Evolutionary conservation across 129 eudicot genomes (phyloP), one percentile per base, ranked within the genome.

Genomic region (Apium graveolens): DNA sequence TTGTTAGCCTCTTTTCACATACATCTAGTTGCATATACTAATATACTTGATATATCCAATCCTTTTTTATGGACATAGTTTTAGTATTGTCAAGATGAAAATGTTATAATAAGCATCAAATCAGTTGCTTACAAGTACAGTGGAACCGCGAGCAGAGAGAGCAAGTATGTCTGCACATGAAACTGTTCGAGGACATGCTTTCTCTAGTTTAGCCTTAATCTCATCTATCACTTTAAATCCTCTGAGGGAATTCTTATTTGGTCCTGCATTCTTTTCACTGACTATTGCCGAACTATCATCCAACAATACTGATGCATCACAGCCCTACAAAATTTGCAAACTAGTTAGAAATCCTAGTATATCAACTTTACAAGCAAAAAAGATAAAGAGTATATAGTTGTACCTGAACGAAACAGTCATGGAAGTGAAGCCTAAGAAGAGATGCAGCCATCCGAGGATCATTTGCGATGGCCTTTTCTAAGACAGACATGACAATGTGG

Each of bases 81-180:
- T n/a, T n/a, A n/a, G n/a, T n/a, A n/a, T n/a, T n/a, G n/a, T n/a
- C n/a, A n/a, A n/a, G n/a, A n/a, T n/a, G n/a, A n/a, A n/a, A n/a
- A 53, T 49, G 57, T 18, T 0, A 49, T 18, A 49, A 17, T 16
- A 20, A 51, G 65, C 65, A 24, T 24, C 13, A 12, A 60, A 60
- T 26, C 3, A 78, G 74, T 48, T 70, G 71, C 89, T 91, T 91
- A 93, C 98, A 55, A 95, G 86, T 34, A 95, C 87, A 43, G 82
- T 84, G 62, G 97, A 90, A 71, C 94, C 96, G 21, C 97, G 89
- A 66, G 98, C 98, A 70, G 97, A 88, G 81, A 94, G 92, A 80
- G 96, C 90, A 42, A 92, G 85, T 75, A 95, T 86, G 81, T 95
- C 98, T 0, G 98, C 96, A 87, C 99, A 95, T 63, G 99, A 95